Evolutionary conservation across 371 early-diverging fungal genomes (phyloP).

Genomic region (Coemansia sp.): DNA sequence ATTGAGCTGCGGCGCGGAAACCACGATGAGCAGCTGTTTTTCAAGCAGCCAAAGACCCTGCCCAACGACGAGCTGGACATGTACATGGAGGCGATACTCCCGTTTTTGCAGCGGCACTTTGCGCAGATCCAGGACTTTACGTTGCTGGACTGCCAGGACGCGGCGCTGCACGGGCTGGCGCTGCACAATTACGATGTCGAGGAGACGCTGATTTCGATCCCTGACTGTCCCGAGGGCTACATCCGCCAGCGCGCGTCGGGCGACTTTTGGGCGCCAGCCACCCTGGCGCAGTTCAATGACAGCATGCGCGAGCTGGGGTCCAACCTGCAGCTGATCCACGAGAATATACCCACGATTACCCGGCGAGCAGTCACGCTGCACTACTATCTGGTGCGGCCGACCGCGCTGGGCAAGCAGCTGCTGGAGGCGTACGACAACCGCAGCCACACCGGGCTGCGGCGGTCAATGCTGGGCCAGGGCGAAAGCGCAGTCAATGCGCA

Average conservation of each 20-base stretch:
- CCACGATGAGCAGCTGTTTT: conserved; percentile 42
- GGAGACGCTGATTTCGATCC: conserved; percentile 58
- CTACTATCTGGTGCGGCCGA: conserved; percentile 54
- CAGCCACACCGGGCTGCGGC: conserved; percentile 31
- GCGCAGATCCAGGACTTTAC: conserved; percentile 38
- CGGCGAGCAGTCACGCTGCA: conserved; percentile 41
- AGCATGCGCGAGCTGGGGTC: conserved; percentile 68
- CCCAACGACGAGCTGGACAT: conserved; percentile 45
- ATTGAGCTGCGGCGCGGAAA: conserved; percentile 39
- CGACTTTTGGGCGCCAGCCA: conserved; percentile 62
- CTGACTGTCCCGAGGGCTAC: conserved; percentile 49
- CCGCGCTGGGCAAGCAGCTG: conserved; percentile 50
- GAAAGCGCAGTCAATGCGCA: conserved; percentile 36
- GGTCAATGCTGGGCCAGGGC: conserved; percentile 39
- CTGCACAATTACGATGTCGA: conserved; percentile 58
- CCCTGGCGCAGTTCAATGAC: conserved; percentile 65
- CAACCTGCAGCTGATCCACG: conserved; percentile 65
- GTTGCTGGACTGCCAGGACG: conserved; percentile 59
- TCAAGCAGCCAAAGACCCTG: conserved; percentile 34
- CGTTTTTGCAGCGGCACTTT: conserved; percentile 36
- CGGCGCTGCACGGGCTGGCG: conserved; percentile 62
- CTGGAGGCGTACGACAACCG: conserved; percentile 35
- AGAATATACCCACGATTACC: conserved; percentile 25
- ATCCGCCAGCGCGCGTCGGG: conserved; percentile 55
- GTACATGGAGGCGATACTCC: conserved; percentile 43